Conservation (phyloP, 352 stramenopile genomes). For the Pythium grandisporangium region DNA sequence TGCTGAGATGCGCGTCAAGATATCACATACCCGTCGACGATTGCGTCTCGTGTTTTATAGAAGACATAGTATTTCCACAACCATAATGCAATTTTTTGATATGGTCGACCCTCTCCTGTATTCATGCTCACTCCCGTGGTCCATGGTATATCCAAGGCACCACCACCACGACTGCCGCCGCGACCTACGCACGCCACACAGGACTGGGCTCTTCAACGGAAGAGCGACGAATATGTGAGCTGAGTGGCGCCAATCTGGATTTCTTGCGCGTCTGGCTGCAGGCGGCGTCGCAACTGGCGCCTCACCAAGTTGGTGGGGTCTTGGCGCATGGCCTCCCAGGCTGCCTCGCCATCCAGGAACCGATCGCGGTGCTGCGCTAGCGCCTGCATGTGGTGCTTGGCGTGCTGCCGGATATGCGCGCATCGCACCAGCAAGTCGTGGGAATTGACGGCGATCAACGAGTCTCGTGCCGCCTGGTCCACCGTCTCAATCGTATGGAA, state of each 20-base stretch:
- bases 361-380: constrained; percentile 33
- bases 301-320: constrained; percentile 61
- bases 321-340: constrained; percentile 59
- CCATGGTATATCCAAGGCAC: too few species aligned
- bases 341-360: constrained; percentile 44
- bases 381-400: constrained; percentile 27
- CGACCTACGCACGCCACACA: too few species aligned
- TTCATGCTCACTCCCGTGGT: too few species aligned
- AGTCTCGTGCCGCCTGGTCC: constrained; percentile 34
- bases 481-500: constrained; percentile 59
- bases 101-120: too few species aligned
- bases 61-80: too few species aligned
- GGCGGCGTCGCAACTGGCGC: constrained; percentile 34
- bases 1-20: too few species aligned
- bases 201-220: constrained; percentile 17
- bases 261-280: constrained; percentile 50
- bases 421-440: constrained; percentile 65
- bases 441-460: constrained; percentile 44
- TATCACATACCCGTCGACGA: too few species aligned
- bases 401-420: constrained; percentile 48
- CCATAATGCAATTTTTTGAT: too few species aligned
- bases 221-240: constrained; percentile 57
- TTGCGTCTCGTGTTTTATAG: too few species aligned
- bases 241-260: constrained; percentile 55
- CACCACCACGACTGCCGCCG: too few species aligned